Evolutionary conservation across 2,329 filamentous ascomycete genomes (phyloP).

Genomic region (Blastomyces gilchristii): DNA sequence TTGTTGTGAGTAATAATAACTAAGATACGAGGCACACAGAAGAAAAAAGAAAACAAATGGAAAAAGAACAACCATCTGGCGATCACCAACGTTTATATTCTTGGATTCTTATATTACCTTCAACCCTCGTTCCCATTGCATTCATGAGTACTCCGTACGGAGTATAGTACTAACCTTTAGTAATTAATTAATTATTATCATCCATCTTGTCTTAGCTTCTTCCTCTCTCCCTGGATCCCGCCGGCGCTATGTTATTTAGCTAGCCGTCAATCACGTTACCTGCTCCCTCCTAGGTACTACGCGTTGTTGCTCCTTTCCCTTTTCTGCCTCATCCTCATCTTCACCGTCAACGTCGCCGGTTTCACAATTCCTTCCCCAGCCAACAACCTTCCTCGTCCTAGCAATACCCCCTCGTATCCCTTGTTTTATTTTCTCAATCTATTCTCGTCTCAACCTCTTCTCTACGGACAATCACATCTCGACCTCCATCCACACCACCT

Average conservation of each 20-base stretch:
- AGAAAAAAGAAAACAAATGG: neutral
- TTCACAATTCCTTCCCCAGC: conserved; percentile 6
- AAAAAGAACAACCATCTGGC: neutral
- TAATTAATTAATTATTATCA: neutral
- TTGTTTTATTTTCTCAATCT: conserved; percentile 6
- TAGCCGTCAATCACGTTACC: conserved; percentile 7
- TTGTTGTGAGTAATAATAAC: neutral
- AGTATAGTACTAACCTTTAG: neutral
- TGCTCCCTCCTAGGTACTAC: neutral
- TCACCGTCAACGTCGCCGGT: conserved; percentile 10
- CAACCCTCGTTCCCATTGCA: neutral
- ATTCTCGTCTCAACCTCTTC: conserved; percentile 1
- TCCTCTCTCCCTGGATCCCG: neutral
- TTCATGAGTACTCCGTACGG: too few relatives aligned
- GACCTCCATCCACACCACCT: neutral
- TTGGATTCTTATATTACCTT: neutral
- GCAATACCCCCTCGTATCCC: conserved; percentile 7
- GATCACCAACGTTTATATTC: neutral
- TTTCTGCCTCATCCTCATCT: neutral
- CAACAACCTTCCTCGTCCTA: conserved; percentile 7
- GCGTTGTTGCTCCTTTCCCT: neutral
- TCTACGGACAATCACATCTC: neutral
- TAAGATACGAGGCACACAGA: too few relatives aligned
- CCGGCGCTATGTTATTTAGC: neutral
- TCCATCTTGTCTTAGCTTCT: neutral